Evolutionary conservation across 306 rosid genomes (phyloP), one percentile per base, ranked within the genome.

Genomic region (Quercus agrifolia): DNA sequence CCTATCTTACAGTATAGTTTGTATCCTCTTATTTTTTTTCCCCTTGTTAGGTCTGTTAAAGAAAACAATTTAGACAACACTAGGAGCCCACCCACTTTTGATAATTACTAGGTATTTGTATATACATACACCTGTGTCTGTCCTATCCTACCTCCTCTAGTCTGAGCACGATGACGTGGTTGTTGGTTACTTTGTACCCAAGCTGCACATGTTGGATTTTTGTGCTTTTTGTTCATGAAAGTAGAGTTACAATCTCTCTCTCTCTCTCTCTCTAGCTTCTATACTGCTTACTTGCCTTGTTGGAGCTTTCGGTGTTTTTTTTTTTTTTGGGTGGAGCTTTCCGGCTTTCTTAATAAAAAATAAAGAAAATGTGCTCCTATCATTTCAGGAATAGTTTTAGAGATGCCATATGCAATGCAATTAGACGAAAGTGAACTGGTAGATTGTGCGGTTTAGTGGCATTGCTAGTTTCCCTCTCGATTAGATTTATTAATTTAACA

Each of bases 1-100:
- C 98, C 86, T 95, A 91, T 82, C 88, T 95, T 77, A 82, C 88
- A 23, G 18, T 90, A 64, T 90, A 91, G 83, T 66, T 56, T 46
- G 56, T 78, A 82, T 79, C 67, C 51, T 69, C 56, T 7, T 71
- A 35, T 2, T 28, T 5, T 18, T 18, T 67, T 33, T 19, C 70
- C 75, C 81, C 55, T 21, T 56, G 13, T 64, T 75, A 68, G 75
- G 75, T 71, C 74, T 74, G 30, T 38, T 61, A 74, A 73, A 78
- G 79, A 87, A 80, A 73, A 63, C 56, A 70, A 78, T 77, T 76
- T 87, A 87, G 87, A 79, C 81, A 85, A 69, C 69, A 69, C 57
- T 75, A 81, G 85, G 56, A 81, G 74, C 76, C 68, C 15, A 5
- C 35, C 35, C 57, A 4, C 28, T 71, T 71, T 49, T 69, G 80